A percentile compares a stretch with the other conserved stretches of the same genome.
Evolutionary conservation across 305 asterid genomes (phyloP).

Genomic region (Solanum chacoense): DNA sequence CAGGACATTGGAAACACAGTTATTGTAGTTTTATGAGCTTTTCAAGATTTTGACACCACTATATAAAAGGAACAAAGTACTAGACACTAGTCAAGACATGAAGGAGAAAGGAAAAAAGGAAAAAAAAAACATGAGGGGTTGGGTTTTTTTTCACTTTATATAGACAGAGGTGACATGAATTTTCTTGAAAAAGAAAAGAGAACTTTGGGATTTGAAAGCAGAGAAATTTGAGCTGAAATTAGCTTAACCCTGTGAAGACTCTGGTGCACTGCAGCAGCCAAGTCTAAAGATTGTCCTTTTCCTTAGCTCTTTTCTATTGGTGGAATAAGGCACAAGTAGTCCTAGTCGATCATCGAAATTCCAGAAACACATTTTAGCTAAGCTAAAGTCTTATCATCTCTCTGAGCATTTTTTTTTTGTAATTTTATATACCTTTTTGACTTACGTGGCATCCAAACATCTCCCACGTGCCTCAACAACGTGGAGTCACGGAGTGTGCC

Average conservation of each 20-base stretch:
- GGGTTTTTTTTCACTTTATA: background rate
- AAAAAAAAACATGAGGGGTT: background rate
- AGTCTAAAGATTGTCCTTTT: background rate
- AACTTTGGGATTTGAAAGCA: conserved; percentile 1
- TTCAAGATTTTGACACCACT: background rate
- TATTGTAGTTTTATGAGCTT: background rate
- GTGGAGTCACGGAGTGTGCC: no score
- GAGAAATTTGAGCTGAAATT: background rate
- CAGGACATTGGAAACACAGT: background rate
- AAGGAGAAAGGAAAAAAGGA: background rate
- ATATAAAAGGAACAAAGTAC: background rate
- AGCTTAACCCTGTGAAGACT: background rate
- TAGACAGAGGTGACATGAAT: background rate
- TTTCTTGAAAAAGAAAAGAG: background rate
- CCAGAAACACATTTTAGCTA: no score
- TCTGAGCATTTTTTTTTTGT: no score
- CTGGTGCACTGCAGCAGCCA: background rate
- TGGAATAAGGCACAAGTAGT: no score
- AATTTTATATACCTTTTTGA: no score
- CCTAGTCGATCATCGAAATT: no score
- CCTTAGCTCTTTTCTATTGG: background rate
- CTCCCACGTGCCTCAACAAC: no score
- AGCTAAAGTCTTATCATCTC: no score
- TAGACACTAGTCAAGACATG: background rate
- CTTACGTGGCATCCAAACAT: no score